A percentile compares a stretch with the other conserved stretches of the same genome.
Evolutionary conservation across 106 monocot genomes (phyloP).

Genomic region (Platanthera guangdongensis): DNA sequence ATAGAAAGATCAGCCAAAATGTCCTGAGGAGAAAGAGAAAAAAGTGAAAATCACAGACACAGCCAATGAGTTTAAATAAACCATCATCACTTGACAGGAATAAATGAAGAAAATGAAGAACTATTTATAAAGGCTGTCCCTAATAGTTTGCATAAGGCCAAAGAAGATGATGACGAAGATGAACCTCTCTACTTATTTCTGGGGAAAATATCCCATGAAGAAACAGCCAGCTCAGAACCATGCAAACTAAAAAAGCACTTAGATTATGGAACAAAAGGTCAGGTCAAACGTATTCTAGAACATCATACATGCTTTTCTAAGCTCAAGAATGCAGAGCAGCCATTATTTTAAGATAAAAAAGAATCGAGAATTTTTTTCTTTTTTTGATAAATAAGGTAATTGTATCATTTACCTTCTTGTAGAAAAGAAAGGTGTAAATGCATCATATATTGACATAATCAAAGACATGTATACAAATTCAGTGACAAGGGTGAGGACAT

Average conservation of each 20-base stretch:
- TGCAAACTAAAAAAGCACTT: neutral
- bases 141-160: neutral
- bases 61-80: neutral
- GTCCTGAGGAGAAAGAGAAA: slow-evolving; percentile 26
- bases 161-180: neutral
- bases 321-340: too few relatives aligned
- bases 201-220: neutral
- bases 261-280: neutral
- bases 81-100: neutral
- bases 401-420: too few relatives aligned
- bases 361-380: too few relatives aligned
- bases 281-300: neutral
- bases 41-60: neutral
- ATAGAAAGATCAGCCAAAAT: slow-evolving; percentile 34
- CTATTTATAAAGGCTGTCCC: neutral
- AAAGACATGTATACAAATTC: too few relatives aligned
- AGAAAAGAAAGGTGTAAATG: too few relatives aligned
- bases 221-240: neutral
- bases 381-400: too few relatives aligned
- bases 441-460: too few relatives aligned
- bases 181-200: neutral
- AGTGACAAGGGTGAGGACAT: too few relatives aligned
- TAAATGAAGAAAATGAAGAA: neutral
- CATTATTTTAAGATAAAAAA: too few relatives aligned
- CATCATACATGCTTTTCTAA: neutral